Evolutionary conservation across 169 alveolate species (phyloP).

Genomic region (Plasmodium ovale): DNA sequence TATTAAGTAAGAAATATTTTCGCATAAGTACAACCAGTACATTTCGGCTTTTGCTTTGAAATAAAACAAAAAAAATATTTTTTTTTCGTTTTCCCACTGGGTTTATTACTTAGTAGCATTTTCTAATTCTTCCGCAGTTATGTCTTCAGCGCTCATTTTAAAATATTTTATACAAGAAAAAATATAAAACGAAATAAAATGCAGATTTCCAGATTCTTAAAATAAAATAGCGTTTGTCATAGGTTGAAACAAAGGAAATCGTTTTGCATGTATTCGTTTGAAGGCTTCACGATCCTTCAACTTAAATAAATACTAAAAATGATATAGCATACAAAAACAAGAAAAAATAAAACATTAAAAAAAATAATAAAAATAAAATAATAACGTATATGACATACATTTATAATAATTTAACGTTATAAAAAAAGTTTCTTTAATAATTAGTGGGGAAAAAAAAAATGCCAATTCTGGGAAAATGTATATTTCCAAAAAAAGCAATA

Average conservation of each 20-base stretch:
- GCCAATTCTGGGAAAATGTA: constrained; percentile 1
- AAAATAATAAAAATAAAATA: constrained; percentile 29
- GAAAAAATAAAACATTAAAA: constrained; percentile 42
- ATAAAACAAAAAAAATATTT: constrained; percentile 8
- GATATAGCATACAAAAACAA: constrained; percentile 43
- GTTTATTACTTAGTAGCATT: constrained; percentile 68
- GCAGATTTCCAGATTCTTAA: neutral
- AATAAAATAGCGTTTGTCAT: constrained; percentile 2
- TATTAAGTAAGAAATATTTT: neutral
- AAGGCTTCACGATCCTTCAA: constrained; percentile 14
- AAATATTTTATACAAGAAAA: no score
- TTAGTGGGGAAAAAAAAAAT: neutral
- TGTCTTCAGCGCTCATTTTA: constrained; percentile 72
- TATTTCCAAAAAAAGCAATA: no score
- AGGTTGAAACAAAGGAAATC: neutral
- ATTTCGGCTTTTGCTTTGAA: neutral
- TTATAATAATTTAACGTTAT: neutral
- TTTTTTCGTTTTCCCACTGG: constrained; percentile 21
- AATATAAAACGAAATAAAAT: neutral
- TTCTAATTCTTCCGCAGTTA: constrained; percentile 63
- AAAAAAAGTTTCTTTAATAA: constrained; percentile 5
- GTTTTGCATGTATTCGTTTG: constrained; percentile 7
- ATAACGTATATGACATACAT: constrained; percentile 36
- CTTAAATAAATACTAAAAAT: constrained; percentile 35
- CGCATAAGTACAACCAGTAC: neutral